Base-by-base conservation (phyloP, 202 grass and related monocot species). In the Panicum virgatum region DNA sequence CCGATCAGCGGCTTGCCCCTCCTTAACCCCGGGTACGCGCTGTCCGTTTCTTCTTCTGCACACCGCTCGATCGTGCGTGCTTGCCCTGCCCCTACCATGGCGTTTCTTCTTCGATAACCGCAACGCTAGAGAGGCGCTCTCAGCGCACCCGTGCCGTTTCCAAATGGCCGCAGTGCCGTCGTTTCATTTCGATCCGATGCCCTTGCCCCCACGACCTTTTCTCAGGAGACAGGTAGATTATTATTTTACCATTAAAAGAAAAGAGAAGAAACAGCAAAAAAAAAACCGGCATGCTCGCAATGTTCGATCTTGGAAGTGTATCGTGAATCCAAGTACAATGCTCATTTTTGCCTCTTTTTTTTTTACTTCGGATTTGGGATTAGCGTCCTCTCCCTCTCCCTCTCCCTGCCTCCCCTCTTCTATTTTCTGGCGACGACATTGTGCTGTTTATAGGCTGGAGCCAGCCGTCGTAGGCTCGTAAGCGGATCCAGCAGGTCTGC, bases 11-110 rank as follows among this genome's bases (percentile, higher is more conserved):
- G 53, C 53, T 26, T 52, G 7, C 12, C 27, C 72, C 11, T 34
- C 32, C 32, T 34, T 34, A 34, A 34, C 32, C 50, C 38, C 70
- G 6, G 73, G 85, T 83, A 62, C 74, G 56, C 51, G 9, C 13
- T 34, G 23, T 53, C 16, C 7, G 10, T 60, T n/a, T 27, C 56
- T 43, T 77, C 22, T 32, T 32, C 30, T 12, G 1, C 19, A 0
- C 22, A 19, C 9, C 26, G 22, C 51, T 30, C 12, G 15, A 13
- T 0, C 34, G 18, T 64, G 42, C 38, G n/a, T 47, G 53, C n/a
- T 16, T 38, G 5, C 23, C 12, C 27, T 23, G 9, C n/a, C n/a
- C n/a, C n/a, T n/a, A 12, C 18, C 62, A 19, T 4, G 14, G 44
- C 9, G 37, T 44, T 27, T 30, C 20, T 38, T 20, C 3, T 4